A percentile compares a stretch with the other conserved stretches of the same genome.
Conservation (phyloP, 495 filamentous ascomycete genomes). For the Penicillium steckii region DNA sequence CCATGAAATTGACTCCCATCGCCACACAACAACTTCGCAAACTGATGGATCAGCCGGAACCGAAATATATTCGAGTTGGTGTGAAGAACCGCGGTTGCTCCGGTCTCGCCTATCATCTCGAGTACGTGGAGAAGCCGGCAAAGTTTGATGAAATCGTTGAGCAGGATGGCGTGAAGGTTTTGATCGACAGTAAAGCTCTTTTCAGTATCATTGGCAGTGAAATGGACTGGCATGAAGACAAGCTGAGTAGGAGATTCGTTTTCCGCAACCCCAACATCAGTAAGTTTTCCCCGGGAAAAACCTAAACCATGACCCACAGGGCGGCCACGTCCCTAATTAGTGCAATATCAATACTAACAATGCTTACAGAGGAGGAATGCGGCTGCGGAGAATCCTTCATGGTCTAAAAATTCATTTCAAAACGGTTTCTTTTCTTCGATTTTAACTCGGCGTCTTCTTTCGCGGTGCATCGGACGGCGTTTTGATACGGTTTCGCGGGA, state of each 20-base stretch:
- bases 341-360: neutral
- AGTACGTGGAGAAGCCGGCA: conserved; percentile 89
- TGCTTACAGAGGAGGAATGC: conserved; percentile 82
- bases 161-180: conserved; percentile 92
- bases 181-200: conserved; percentile 95
- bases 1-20: conserved; percentile 77
- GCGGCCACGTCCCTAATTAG: neutral
- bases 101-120: conserved; percentile 89
- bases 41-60: conserved; percentile 76
- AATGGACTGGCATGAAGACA: conserved; percentile 99
- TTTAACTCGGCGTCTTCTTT: conserved; percentile 23
- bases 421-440: conserved; percentile 15
- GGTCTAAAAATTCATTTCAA: conserved; percentile 48
- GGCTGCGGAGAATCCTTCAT: conserved; percentile 98
- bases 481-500: conserved; percentile 14
- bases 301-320: neutral
- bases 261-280: conserved; percentile 98
- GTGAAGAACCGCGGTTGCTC: conserved; percentile 96
- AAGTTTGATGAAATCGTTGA: conserved; percentile 90
- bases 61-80: conserved; percentile 89
- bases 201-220: conserved; percentile 98
- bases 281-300: conserved; percentile 50
- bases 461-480: conserved; percentile 47
- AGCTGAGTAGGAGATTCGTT: conserved; percentile 82
- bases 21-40: conserved; percentile 74